phyloP scores from a whole-genome alignment of 1,139 yeast genomes.

The Sugiyamaella xylanicola region DNA sequence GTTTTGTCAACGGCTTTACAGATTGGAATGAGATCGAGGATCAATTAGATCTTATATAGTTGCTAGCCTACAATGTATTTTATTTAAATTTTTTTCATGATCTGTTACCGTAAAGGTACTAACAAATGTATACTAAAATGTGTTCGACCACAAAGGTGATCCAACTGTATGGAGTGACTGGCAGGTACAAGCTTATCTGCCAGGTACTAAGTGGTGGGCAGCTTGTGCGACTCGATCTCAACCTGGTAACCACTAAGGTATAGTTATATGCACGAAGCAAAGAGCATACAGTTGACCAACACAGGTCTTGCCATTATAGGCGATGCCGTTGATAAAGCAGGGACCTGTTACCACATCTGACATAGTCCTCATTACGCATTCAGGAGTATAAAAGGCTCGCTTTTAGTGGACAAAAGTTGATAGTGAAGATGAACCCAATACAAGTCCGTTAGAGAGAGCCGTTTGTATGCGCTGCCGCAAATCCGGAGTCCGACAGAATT shows the following conservation, averaged over 20 bases:
- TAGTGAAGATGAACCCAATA: too few relatives aligned
- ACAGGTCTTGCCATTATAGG: not conserved
- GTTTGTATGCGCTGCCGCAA: too few relatives aligned
- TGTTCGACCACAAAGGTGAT: slow-evolving; percentile 8
- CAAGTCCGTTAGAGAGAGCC: too few relatives aligned
- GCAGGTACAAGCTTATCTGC: too few relatives aligned
- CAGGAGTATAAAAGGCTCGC: too few relatives aligned
- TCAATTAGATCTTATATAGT: slow-evolving; percentile 10
- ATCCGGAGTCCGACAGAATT: too few relatives aligned
- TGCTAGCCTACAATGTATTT: not conserved
- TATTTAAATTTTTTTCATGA: not conserved
- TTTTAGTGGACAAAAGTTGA: too few relatives aligned
- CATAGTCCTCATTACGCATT: too few relatives aligned
- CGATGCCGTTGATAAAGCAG: not conserved
- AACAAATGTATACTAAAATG: too few relatives aligned
- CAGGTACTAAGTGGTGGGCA: too few relatives aligned
- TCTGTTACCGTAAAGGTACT: slow-evolving; percentile 1
- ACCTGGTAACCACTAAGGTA: slow-evolving; percentile 6
- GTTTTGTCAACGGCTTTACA: not conserved
- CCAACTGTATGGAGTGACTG: not conserved
- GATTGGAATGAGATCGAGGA: not conserved
- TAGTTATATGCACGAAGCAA: not conserved
- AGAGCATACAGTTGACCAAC: too few relatives aligned
- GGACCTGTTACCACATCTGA: not conserved
- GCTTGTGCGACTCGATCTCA: too few relatives aligned